Percentiles rank a stretch among this genome's conserved stretches.
These are phyloP conservation scores for Wickerhamiella kurtzmanii DNA, from an alignment of 805 yeast species.

Conservation along the genomic window DNA sequence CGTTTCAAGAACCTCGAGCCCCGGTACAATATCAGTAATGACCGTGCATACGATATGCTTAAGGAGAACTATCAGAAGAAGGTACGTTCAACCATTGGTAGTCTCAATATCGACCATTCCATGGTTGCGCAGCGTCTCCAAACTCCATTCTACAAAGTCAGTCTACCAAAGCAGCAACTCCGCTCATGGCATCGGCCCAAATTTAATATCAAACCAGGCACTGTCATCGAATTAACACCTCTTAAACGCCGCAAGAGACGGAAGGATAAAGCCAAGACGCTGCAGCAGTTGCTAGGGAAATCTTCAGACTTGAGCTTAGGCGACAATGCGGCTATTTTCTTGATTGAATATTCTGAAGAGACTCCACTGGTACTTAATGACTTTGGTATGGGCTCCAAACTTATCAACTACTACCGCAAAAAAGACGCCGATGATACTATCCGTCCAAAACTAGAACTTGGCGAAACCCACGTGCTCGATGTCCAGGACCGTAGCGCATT, in stretches of 20 bases:
- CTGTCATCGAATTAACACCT: conserved; percentile 61
- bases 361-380: conserved; percentile 68
- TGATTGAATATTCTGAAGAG: conserved; percentile 86
- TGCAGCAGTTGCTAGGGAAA: conserved; percentile 55
- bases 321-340: conserved; percentile 63
- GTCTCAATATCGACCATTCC: conserved; percentile 81
- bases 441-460: conserved; percentile 77
- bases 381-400: conserved; percentile 90
- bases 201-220: conserved; percentile 65
- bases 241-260: conserved; percentile 70
- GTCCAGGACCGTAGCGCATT: conserved; percentile 93
- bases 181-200: conserved; percentile 71
- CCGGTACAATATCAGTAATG: conserved; percentile 79
- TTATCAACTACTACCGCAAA: conserved; percentile 86
- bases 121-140: conserved; percentile 77
- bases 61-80: conserved; percentile 81
- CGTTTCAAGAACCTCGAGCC: conserved; percentile 40
- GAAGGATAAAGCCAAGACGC: conserved; percentile 74
- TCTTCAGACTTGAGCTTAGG: conserved; percentile 71
- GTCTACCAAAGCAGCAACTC: conserved; percentile 48
- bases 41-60: conserved; percentile 66
- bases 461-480: conserved; percentile 94
- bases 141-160: conserved; percentile 80
- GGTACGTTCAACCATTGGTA: conserved; percentile 84
- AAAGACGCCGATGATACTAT: conserved; percentile 63